A percentile compares a stretch with the other conserved stretches of the same genome.
phyloP scores from a whole-genome alignment of 2,329 filamentous ascomycete genomes.

The Colletotrichum siamense region DNA sequence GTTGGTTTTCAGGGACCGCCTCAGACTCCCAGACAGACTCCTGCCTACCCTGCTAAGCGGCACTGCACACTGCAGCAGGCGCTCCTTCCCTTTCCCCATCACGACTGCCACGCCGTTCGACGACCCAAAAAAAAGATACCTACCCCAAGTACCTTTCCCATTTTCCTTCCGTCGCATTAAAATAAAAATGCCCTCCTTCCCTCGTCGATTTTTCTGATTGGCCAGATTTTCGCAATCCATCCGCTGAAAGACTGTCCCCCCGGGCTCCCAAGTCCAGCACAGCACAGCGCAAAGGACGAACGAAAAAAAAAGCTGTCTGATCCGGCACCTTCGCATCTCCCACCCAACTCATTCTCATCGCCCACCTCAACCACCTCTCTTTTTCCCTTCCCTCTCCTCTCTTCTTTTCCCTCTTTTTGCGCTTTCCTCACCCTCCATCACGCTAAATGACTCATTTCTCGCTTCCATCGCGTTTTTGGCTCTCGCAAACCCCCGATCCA shows the following conservation, averaged over 20 bases:
- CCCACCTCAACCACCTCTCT: slow-evolving; percentile 21
- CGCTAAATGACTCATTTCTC: slow-evolving; percentile 1
- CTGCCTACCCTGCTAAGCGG: neutral
- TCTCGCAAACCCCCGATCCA: neutral
- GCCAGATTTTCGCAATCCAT: neutral
- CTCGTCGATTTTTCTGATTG: slow-evolving; percentile 22
- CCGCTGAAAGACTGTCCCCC: neutral
- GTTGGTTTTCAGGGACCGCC: neutral
- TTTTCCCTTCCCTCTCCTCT: slow-evolving; percentile 7
- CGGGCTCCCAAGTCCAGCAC: neutral
- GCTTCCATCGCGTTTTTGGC: neutral
- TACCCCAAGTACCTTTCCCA: slow-evolving; percentile 10
- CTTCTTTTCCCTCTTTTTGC: neutral
- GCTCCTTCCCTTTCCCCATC: neutral
- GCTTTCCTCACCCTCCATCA: slow-evolving; percentile 20
- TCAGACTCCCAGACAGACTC: neutral
- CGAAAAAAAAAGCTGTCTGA: slow-evolving; percentile 1
- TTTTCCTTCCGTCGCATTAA: slow-evolving; percentile 1
- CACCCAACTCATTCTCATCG: slow-evolving; percentile 24
- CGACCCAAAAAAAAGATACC: slow-evolving; percentile 16
- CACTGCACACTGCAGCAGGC: neutral
- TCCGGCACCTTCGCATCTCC: slow-evolving; percentile 15
- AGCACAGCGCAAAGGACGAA: neutral
- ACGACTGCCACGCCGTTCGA: slow-evolving; percentile 2
- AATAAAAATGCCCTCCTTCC: slow-evolving; percentile 1